These are phyloP conservation scores for Aureobasidium zeae DNA, from an alignment of 2,329 filamentous ascomycete genomes.

Conservation along the genomic window DNA sequence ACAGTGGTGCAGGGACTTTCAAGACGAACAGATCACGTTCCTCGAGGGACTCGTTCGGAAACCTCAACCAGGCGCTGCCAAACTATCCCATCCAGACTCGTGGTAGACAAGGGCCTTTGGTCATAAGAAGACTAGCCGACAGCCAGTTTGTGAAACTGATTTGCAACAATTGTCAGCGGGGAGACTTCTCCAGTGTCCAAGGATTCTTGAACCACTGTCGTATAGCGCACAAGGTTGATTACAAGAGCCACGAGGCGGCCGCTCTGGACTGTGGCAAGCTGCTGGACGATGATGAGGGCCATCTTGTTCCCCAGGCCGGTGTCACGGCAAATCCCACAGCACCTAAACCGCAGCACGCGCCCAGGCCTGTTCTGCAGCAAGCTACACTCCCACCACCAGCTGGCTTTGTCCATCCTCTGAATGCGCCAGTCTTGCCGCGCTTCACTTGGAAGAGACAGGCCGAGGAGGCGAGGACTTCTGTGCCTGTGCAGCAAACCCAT, in stretches of 20 bases:
- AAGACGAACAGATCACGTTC: conserved; percentile 45
- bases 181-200: conserved; percentile 91
- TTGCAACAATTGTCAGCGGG: conserved; percentile 74
- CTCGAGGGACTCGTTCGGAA: conserved; percentile 49
- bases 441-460: conserved; percentile 18
- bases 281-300: conserved; percentile 57
- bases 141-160: conserved; percentile 81
- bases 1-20: conserved; percentile 54
- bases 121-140: conserved; percentile 74
- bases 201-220: conserved; percentile 99
- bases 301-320: conserved; percentile 15
- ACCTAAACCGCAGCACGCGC: conserved; percentile 14
- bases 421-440: conserved; percentile 16
- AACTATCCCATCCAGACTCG: conserved; percentile 64
- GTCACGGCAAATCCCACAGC: conserved; percentile 5
- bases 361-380: conserved; percentile 3
- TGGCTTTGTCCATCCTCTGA: conserved; percentile 16
- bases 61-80: conserved; percentile 42
- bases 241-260: conserved; percentile 92
- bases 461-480: conserved; percentile 9
- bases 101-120: conserved; percentile 61
- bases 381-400: not conserved
- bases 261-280: conserved; percentile 78
- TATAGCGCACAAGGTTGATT: conserved; percentile 86
- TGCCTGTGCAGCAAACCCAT: not conserved